phyloP scores from a whole-genome alignment of 306 rosid genomes.

The Glycyrrhiza uralensis region DNA sequence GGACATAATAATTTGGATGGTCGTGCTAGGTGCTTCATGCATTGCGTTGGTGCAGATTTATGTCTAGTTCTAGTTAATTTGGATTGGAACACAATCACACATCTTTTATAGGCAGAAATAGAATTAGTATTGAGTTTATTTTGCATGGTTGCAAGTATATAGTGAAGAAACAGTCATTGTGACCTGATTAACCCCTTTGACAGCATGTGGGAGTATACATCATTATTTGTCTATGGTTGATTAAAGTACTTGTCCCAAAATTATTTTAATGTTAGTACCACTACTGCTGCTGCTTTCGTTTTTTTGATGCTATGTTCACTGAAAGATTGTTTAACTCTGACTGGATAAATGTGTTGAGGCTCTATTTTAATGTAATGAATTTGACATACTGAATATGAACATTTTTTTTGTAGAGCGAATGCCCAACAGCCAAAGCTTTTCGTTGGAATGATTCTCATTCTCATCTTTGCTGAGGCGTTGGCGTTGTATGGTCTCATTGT shows the following conservation, averaged over 20 bases:
- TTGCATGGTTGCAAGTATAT: background rate
- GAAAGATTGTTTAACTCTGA: background rate
- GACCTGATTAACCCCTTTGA: background rate
- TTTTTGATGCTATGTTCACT: background rate
- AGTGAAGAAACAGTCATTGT: slow-evolving; percentile 1
- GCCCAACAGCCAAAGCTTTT: slow-evolving; percentile 73
- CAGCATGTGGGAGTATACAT: background rate
- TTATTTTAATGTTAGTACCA: background rate
- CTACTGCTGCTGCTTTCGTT: slow-evolving; percentile 7
- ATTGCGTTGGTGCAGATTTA: background rate
- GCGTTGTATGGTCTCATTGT: slow-evolving; percentile 79
- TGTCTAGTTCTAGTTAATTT: background rate
- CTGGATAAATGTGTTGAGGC: background rate
- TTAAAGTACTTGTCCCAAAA: background rate
- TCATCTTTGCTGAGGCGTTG: slow-evolving; percentile 74
- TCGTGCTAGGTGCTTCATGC: background rate
- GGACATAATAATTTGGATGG: background rate
- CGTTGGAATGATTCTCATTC: slow-evolving; percentile 71
- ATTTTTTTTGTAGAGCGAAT: slow-evolving; percentile 46
- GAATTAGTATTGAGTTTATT: background rate
- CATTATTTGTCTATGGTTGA: background rate
- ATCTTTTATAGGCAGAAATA: background rate
- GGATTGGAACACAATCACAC: background rate
- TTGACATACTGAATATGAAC: background rate
- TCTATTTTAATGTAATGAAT: background rate